Percentiles rank a stretch among this genome's conserved stretches.
Evolutionary conservation across 768 basidiomycete genomes (phyloP).

Genomic region (Phlegmacium glaucopus): DNA sequence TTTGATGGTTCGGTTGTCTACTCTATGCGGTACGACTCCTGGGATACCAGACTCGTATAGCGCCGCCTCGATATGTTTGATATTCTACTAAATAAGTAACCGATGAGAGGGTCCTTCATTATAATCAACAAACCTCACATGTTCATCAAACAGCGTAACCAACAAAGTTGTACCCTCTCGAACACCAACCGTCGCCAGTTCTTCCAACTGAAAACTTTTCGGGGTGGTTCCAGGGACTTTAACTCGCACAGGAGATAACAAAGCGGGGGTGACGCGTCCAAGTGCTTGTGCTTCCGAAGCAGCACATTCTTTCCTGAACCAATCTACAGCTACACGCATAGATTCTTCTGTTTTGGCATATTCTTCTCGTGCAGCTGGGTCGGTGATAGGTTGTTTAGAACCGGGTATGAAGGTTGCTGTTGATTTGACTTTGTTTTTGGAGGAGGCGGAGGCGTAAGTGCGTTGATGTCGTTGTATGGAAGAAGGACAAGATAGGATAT

Average conservation of each 20-base stretch:
- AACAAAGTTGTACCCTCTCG: constrained; percentile 72
- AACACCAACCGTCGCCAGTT: constrained; percentile 78
- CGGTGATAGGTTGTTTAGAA: no score
- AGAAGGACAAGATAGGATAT: no score
- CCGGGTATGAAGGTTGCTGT: no score
- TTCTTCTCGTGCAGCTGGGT: constrained; percentile 36
- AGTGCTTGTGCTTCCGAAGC: constrained; percentile 65
- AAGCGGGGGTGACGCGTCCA: constrained; percentile 71
- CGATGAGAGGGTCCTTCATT: not conserved
- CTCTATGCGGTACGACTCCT: constrained; percentile 65
- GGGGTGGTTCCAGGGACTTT: constrained; percentile 39
- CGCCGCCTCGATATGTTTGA: constrained; percentile 73
- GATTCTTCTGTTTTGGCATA: constrained; percentile 59
- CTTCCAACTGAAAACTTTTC: constrained; percentile 49
- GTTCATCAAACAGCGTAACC: constrained; percentile 75
- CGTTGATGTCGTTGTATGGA: not conserved
- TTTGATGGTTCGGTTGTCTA: constrained; percentile 69
- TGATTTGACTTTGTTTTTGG: constrained; percentile 27
- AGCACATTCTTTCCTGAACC: constrained; percentile 78
- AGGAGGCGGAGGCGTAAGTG: no score
- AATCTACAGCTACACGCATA: constrained; percentile 66
- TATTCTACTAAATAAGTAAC: constrained; percentile 46
- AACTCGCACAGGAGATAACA: constrained; percentile 69
- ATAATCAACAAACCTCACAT: constrained; percentile 37
- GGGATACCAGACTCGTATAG: constrained; percentile 76